Percentiles rank a stretch among this genome's conserved stretches.
These are phyloP conservation scores for Phytophthora pini DNA, from an alignment of 352 stramenopile species.

Conservation along the genomic window DNA sequence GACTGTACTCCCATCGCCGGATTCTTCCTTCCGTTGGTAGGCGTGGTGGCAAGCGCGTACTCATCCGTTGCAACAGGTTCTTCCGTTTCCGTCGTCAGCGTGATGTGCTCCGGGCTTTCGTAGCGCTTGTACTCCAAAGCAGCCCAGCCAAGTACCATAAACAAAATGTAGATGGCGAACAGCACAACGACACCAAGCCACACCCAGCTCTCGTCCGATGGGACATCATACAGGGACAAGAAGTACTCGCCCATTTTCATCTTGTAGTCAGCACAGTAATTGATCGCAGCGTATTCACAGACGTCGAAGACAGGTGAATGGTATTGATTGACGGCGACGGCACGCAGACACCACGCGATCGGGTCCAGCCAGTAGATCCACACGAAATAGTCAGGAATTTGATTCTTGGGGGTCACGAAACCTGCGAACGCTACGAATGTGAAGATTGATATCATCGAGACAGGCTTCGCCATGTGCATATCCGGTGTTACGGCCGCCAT, in stretches of 20 bases:
- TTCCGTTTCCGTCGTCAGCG: background rate
- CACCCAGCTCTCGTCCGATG: conserved; percentile 51
- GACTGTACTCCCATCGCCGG: background rate
- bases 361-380: conserved; percentile 85
- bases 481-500: conserved; percentile 49
- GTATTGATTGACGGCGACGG: conserved; percentile 65
- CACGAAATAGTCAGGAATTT: conserved; percentile 65
- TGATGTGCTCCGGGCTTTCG: conserved; percentile 22
- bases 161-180: conserved; percentile 37
- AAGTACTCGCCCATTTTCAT: conserved; percentile 49
- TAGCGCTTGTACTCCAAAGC: conserved; percentile 30
- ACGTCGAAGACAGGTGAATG: conserved; percentile 36
- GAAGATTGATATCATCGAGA: conserved; percentile 64
- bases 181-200: conserved; percentile 58
- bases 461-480: conserved; percentile 55
- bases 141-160: conserved; percentile 42
- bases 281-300: conserved; percentile 42
- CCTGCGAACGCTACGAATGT: conserved; percentile 70
- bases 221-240: conserved; percentile 57
- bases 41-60: conserved; percentile 20
- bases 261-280: conserved; percentile 51
- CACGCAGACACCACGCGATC: conserved; percentile 62
- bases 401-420: conserved; percentile 58
- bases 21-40: conserved; percentile 15
- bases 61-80: conserved; percentile 10